Conservation (phyloP, 2,329 filamentous ascomycete genomes). For the Emmonsiellopsis sp. region DNA sequence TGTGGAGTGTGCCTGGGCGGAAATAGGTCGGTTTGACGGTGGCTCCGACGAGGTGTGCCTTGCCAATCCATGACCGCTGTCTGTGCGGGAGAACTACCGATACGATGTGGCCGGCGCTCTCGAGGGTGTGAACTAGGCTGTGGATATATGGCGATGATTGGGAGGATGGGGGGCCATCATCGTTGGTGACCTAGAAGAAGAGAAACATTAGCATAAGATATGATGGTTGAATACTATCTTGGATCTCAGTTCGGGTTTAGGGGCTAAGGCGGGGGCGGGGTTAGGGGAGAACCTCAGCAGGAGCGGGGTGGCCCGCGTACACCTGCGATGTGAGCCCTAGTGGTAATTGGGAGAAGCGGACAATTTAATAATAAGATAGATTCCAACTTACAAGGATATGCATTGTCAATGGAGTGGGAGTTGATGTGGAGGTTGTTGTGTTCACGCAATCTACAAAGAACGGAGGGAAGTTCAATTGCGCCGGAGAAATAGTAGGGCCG, state of each 20-base stretch:
- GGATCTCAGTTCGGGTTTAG: neutral
- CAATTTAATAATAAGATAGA: neutral
- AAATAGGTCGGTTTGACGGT: conserved; percentile 79
- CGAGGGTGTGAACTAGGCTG: conserved; percentile 60
- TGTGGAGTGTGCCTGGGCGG: conserved; percentile 53
- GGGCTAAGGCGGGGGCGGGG: neutral
- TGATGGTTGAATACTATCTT: neutral
- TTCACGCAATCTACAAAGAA: neutral
- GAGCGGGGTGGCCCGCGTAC: no score
- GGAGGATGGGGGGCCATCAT: conserved; percentile 70
- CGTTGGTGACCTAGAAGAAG: conserved; percentile 47
- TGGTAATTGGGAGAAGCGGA: conserved; percentile 3
- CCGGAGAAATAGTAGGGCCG: no score
- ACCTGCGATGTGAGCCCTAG: neutral
- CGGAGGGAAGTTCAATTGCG: no score
- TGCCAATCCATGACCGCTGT: conserved; percentile 96
- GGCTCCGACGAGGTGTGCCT: conserved; percentile 91
- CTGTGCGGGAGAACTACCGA: conserved; percentile 85
- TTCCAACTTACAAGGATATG: conserved; percentile 42
- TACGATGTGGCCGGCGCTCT: conserved; percentile 70
- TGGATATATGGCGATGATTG: conserved; percentile 74
- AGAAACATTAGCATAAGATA: conserved; percentile 10
- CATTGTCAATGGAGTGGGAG: conserved; percentile 26
- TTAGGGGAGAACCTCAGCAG: no score
- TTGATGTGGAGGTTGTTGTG: neutral